Evolutionary conservation across 164 flowering plant species (phyloP), one percentile per base, ranked within the genome.

Genomic region (Berberis vulgaris): DNA sequence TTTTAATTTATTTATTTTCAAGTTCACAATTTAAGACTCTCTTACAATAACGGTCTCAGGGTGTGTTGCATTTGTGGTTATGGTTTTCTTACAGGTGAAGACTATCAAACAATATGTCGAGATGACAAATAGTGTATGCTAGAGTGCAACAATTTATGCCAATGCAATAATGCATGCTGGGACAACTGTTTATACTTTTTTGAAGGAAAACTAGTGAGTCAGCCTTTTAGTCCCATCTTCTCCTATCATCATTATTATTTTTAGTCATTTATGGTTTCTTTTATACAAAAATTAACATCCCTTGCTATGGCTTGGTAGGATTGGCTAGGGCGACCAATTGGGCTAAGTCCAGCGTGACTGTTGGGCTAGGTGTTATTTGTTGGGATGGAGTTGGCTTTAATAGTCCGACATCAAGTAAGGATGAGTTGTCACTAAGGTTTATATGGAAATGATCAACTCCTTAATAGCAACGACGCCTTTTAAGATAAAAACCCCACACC

Each of bases 101-200:
- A 90, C 92, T 47, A 86, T 88, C 71, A 90, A 90, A 78, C 97
- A 90, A 72, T 88, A 95, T 40, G 89, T 90, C 60, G 97, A 90
- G 81, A 86, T 88, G 92, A 81, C 91, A 77, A 90, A 90, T 65
- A 90, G 97, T 73, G 97, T 90, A 54, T 90, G 97, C 62, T 95
- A 90, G 60, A 90, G 97, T 79, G 97, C 97, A n/a, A 90, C 97
- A 53, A 88, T 90, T 49, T 83, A 85, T 82, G 87, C 95, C 43
- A 90, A 90, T 84, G 97, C 97, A 10, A 82, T 90, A 63, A 90
- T 90, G 97, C 97, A 90, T 74, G 97, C 97, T 56, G 95, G 97
- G 73, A 90, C 97, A 2, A 90, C 95, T 3, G 97, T 90, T 41
- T 95, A 90, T 68, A 90, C 97, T 39, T 90, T 88, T 68, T 82